Base-by-base conservation (phyloP, 192 early-diverging fungal genomes). In the Coemansia sp. region DNA sequence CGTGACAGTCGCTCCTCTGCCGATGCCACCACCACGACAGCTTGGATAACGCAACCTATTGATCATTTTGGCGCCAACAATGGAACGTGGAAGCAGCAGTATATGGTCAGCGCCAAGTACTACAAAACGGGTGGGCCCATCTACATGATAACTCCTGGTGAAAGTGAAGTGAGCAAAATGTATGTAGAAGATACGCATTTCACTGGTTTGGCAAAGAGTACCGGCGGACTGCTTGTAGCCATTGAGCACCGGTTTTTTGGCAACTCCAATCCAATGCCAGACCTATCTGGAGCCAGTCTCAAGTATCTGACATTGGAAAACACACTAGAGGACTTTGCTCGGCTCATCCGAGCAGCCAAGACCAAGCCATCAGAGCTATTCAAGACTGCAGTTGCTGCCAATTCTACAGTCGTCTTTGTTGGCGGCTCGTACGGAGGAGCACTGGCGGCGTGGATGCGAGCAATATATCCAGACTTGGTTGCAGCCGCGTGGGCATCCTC, bases 371-470 rank as follows among this genome's bases (percentile, higher is more conserved):
- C 4, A 8, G 39, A 33, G 24, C 26, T 71, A 4, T 71, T 71
- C 32, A 24, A 62, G 2, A 27, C 59, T 29, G 35, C 57, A 1
- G 43, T 71, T 34, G 34, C 42, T 26, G 38, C 35, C 15, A 57
- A 65, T 5, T 60, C 69, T 19, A 61, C 59, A 21, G 14, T 71
- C n/a, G 53, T 71, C 9, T 76, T 85, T 15, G 81, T 83, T 15
- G 90, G 90, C 8, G 88, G 87, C 55, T 87, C 86, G 7, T 92
- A 92, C 57, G 69, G 83, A 15, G 90, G 87, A 8, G 84, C 83
- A 38, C 22, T 92, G 6, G 85, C 90, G 8, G 88, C 88, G 2
- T 92, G 90, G 90, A 84, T 87, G 67, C 80, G 87, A 21, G 67
- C 80, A 33, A 74, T 80, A 48, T 86, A 86, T 53, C 87, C 85